Conservation (phyloP, 129 eudicot genomes). For the Gnaphalium uliginosum region DNA sequence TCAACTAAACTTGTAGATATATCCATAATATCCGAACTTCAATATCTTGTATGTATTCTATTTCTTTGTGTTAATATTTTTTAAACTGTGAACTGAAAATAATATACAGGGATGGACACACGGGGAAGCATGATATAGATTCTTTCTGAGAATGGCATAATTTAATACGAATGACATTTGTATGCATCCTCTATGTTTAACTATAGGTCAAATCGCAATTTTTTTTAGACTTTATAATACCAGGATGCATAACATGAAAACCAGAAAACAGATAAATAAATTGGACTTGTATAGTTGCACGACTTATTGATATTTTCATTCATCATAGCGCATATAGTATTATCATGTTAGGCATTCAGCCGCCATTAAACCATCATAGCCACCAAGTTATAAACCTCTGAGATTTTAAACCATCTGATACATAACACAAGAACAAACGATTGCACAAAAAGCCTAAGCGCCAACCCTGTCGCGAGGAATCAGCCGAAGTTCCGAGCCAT, state of each 20-base stretch:
- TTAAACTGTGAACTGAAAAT: not conserved
- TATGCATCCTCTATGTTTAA: too few relatives aligned
- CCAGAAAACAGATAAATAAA: not conserved
- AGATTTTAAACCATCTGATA: not conserved
- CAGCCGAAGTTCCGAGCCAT: conserved; percentile 89
- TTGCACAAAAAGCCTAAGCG: conserved; percentile 21
- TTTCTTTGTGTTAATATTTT: not conserved
- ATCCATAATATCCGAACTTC: too few relatives aligned
- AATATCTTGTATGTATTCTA: too few relatives aligned
- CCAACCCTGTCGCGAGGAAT: conserved; percentile 99
- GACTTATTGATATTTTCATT: not conserved
- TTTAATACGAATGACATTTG: not conserved
- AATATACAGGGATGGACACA: not conserved
- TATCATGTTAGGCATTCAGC: not conserved
- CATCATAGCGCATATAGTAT: not conserved
- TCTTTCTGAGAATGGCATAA: not conserved
- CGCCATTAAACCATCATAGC: not conserved
- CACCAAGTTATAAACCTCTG: not conserved
- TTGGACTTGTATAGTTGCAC: not conserved
- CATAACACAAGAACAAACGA: not conserved
- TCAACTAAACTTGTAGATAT: too few relatives aligned
- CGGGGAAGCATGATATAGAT: not conserved
- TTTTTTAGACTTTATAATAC: too few relatives aligned
- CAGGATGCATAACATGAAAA: too few relatives aligned
- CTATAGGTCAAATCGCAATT: not conserved